A percentile compares a stretch with the other conserved stretches of the same genome.
Conservation (phyloP, 176 grass and related monocot genomes). For the Carex cristatella region DNA sequence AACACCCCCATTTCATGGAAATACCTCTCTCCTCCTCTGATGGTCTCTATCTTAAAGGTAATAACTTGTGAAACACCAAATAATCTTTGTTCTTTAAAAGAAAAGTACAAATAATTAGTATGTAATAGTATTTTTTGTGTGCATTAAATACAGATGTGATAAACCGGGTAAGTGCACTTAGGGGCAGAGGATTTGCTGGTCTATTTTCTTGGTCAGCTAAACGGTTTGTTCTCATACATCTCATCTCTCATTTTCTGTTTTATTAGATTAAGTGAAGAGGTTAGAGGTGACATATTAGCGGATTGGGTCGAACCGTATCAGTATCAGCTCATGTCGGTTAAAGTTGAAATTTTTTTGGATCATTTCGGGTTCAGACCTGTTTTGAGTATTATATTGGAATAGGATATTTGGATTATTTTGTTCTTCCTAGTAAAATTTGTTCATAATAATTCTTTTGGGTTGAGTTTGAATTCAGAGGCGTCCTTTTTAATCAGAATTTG, state of each 20-base stretch:
- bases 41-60: conserved; percentile 86
- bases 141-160: conserved; percentile 51
- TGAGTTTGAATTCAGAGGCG: not conserved
- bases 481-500: not conserved
- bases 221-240: conserved; percentile 33
- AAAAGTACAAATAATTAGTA: not conserved
- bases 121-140: not conserved
- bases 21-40: conserved; percentile 38
- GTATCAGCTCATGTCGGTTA: not conserved
- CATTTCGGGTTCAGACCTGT: not conserved
- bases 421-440: not conserved
- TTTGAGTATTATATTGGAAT: not conserved
- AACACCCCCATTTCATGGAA: conserved; percentile 97
- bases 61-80: not conserved
- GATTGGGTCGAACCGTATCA: not conserved
- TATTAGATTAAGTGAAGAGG: not conserved
- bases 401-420: no score
- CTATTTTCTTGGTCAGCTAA: conserved; percentile 89
- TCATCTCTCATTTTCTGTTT: not conserved
- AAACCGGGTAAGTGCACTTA: conserved; percentile 56
- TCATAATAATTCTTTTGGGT: not conserved
- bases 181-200: conserved; percentile 66
- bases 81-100: not conserved
- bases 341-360: not conserved
- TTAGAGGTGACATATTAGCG: not conserved